Conservation (phyloP, 352 stramenopile genomes). For the Globisporangium perplexum region DNA sequence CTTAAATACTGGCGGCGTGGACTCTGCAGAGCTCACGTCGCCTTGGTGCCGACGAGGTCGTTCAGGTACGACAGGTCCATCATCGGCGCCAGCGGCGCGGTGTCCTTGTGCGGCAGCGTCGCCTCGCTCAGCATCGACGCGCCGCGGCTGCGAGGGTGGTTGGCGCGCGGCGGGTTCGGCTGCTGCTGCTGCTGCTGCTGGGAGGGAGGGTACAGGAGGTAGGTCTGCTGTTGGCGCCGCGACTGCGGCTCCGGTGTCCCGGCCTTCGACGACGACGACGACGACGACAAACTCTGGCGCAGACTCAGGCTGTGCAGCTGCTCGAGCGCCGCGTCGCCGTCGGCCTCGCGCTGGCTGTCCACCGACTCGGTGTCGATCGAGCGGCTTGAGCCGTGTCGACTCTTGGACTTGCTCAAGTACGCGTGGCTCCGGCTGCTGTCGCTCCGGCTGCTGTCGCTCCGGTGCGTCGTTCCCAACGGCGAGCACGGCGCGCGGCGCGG, state of each 20-base stretch:
- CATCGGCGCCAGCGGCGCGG: slow-evolving; percentile 21
- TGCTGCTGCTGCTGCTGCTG: slow-evolving; percentile 15
- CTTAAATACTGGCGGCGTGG: neutral
- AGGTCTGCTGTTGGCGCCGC: neutral
- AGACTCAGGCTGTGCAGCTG: slow-evolving; percentile 7
- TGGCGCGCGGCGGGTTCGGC: slow-evolving; percentile 10
- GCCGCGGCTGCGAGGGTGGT: slow-evolving; percentile 9
- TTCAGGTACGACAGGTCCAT: slow-evolving; percentile 47
- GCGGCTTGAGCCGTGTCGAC: slow-evolving; percentile 14
- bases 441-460: neutral
- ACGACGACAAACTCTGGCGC: slow-evolving; percentile 5
- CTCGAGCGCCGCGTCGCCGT: slow-evolving; percentile 8
- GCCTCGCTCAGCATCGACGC: slow-evolving; percentile 7
- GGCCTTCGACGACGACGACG: neutral
- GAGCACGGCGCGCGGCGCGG: too few species aligned
- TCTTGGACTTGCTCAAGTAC: neutral
- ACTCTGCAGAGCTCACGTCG: slow-evolving; percentile 1
- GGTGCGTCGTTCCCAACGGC: neutral
- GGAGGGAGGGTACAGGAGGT: slow-evolving; percentile 5
- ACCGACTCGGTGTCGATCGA: slow-evolving; percentile 29
- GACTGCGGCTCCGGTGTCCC: neutral
- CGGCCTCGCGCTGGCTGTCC: slow-evolving; percentile 21
- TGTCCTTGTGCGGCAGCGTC: slow-evolving; percentile 10
- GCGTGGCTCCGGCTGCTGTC: neutral
- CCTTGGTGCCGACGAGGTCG: slow-evolving; percentile 22